Conservation (phyloP, 306 rosid genomes). For the Vigna nakashimae region DNA sequence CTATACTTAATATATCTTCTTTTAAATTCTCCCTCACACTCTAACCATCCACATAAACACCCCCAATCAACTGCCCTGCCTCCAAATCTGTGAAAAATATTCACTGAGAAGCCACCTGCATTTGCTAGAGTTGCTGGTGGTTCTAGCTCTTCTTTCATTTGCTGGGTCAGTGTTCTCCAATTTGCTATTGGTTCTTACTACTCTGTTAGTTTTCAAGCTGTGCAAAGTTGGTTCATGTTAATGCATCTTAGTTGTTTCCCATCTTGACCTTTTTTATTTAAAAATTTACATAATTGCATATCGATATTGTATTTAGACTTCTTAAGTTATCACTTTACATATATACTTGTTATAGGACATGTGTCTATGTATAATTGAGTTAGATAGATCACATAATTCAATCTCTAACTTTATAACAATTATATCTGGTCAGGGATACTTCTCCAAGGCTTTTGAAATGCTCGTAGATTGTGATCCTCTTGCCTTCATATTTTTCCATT, state of each 20-base stretch:
- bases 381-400: slow-evolving; percentile 37
- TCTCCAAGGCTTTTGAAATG: slow-evolving; percentile 33
- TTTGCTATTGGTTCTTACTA: slow-evolving; percentile 1
- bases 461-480: slow-evolving; percentile 36
- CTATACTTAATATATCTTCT: neutral
- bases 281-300: neutral
- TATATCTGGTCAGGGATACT: slow-evolving; percentile 41
- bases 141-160: neutral
- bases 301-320: neutral
- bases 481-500: slow-evolving; percentile 33
- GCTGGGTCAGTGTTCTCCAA: neutral
- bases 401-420: slow-evolving; percentile 43
- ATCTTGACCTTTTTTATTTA: neutral
- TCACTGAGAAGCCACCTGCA: neutral
- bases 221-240: neutral
- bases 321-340: slow-evolving; percentile 6
- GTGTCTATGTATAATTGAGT: slow-evolving; percentile 23
- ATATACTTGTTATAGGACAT: neutral
- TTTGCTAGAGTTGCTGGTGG: neutral
- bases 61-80: neutral
- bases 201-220: neutral
- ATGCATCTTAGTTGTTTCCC: neutral
- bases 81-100: neutral
- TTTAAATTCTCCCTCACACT: neutral
- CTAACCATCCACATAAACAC: neutral